These are phyloP conservation scores for Phanerochaete carnosa DNA, from an alignment of 768 basidiomycete species.

Conservation along the genomic window DNA sequence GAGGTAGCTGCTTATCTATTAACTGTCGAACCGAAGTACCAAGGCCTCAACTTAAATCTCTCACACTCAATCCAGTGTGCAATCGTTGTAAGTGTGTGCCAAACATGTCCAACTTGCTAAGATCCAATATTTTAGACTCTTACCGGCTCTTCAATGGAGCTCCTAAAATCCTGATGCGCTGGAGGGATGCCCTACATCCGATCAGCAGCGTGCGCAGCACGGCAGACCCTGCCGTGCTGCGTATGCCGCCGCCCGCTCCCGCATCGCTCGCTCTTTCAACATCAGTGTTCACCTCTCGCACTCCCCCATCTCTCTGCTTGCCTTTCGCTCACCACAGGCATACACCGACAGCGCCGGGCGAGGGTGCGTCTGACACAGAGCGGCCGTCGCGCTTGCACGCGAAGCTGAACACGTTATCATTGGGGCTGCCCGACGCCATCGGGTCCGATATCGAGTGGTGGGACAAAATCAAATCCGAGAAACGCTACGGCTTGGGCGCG, in stretches of 20 bases:
- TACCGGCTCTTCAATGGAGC: too few relatives aligned
- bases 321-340: slow-evolving; percentile 42
- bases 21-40: too few relatives aligned
- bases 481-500: slow-evolving; percentile 56
- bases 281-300: slow-evolving; percentile 32
- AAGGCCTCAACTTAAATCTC: too few relatives aligned
- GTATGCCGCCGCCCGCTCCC: slow-evolving; percentile 17
- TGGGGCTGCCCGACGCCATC: slow-evolving; percentile 45
- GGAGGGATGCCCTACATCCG: too few relatives aligned
- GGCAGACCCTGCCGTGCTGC: slow-evolving; percentile 20
- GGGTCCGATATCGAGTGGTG: slow-evolving; percentile 33
- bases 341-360: slow-evolving; percentile 38
- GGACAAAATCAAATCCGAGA: slow-evolving; percentile 38
- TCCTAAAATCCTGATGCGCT: too few relatives aligned
- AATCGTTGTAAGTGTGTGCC: too few relatives aligned
- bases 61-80: too few relatives aligned
- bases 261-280: slow-evolving; percentile 29
- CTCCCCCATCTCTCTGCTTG: slow-evolving; percentile 32
- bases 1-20: too few relatives aligned
- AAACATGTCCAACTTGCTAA: too few relatives aligned
- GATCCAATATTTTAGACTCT: too few relatives aligned
- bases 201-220: too few relatives aligned
- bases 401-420: slow-evolving; percentile 76
- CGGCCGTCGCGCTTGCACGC: slow-evolving; percentile 36
- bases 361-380: neutral